Evolutionary conservation across 179 eudicot species (phyloP).

Genomic region (Heliamphora pulchella): DNA sequence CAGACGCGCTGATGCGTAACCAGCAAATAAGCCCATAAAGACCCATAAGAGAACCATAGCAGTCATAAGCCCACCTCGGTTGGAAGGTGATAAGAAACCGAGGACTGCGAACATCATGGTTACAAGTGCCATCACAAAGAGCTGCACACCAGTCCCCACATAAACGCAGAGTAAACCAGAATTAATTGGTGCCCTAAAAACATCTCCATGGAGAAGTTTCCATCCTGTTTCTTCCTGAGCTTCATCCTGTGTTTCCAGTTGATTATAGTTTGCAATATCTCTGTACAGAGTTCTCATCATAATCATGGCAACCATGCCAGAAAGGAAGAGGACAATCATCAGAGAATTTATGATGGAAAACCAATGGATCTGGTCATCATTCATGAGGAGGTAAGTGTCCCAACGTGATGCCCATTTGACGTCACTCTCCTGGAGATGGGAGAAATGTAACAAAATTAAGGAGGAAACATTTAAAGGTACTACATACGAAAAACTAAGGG

Average conservation of each 20-base stretch:
- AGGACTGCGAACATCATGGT: constrained; percentile 49
- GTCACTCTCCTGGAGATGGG: constrained; percentile 39
- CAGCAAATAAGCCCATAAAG: constrained; percentile 53
- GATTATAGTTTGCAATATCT: constrained; percentile 50
- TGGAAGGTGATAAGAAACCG: constrained; percentile 56
- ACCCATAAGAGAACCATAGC: constrained; percentile 56
- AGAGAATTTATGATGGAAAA: constrained; percentile 48
- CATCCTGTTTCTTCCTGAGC: constrained; percentile 65
- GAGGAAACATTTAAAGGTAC: neutral
- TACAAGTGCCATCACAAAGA: constrained; percentile 44
- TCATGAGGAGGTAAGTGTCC: constrained; percentile 58
- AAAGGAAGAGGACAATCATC: constrained; percentile 54
- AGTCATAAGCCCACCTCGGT: constrained; percentile 49
- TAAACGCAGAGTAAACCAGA: constrained; percentile 44
- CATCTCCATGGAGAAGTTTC: constrained; percentile 53
- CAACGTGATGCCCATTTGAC: constrained; percentile 62
- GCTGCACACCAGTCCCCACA: constrained; percentile 52
- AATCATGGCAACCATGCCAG: constrained; percentile 66
- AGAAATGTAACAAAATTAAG: neutral
- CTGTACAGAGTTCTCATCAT: constrained; percentile 53
- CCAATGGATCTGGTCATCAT: constrained; percentile 58
- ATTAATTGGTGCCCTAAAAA: constrained; percentile 42
- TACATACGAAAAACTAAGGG: neutral
- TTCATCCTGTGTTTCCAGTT: constrained; percentile 47
- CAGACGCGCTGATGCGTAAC: constrained; percentile 42